Conservation (phyloP, 2,329 filamentous ascomycete genomes). For the Colletotrichum chrysophilum region DNA sequence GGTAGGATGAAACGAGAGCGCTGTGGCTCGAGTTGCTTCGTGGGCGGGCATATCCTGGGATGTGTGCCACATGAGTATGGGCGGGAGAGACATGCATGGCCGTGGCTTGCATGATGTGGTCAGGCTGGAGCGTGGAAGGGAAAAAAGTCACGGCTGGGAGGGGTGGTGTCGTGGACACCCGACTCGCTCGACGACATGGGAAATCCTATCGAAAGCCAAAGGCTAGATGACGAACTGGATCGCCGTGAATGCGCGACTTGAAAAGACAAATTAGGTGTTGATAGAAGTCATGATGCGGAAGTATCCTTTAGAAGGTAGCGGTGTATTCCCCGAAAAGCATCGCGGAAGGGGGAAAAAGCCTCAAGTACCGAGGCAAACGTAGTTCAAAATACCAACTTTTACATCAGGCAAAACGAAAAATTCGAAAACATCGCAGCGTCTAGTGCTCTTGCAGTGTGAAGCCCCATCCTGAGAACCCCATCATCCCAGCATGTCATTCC, state of each 20-base stretch:
- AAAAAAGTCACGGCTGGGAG: not conserved
- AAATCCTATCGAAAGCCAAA: not conserved
- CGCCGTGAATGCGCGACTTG: not conserved
- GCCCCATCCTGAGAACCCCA: not conserved
- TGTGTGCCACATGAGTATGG: not conserved
- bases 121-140: not conserved
- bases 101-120: conserved; percentile 11
- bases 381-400: not conserved
- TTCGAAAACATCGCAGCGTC: not conserved
- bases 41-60: not conserved
- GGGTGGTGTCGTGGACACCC: not conserved
- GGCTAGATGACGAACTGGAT: not conserved
- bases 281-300: not conserved
- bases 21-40: not conserved
- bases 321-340: not conserved
- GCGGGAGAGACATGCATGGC: conserved; percentile 13
- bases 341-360: not conserved
- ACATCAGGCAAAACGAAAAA: not conserved
- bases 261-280: not conserved
- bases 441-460: not conserved
- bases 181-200: not conserved
- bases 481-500: not conserved
- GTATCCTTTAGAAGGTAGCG: not conserved
- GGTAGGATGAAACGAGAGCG: not conserved
- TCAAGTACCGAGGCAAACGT: not conserved